These are phyloP conservation scores for Xerophyta viscosa DNA, from an alignment of 106 monocot genomes.

Conservation along the genomic window DNA sequence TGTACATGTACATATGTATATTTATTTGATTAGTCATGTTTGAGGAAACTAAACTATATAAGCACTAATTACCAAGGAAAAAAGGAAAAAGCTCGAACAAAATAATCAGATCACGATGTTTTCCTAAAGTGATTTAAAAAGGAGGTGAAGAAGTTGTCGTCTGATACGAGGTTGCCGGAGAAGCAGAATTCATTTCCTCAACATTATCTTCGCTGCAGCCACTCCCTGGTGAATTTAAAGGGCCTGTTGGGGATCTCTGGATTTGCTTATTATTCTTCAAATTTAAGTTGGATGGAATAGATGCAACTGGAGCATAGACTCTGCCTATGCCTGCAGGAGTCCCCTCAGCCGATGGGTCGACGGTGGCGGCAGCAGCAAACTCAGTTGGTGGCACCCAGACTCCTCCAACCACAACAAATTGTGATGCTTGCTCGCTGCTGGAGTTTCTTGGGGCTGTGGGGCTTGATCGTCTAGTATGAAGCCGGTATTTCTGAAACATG, in stretches of 20 bases:
- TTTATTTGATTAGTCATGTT: no score
- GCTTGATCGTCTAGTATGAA: conserved; percentile 19
- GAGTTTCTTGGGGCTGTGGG: not conserved
- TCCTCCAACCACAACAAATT: conserved; percentile 26
- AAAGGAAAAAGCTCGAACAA: no score
- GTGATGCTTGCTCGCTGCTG: conserved; percentile 5
- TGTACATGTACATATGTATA: no score
- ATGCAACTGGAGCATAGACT: conserved; percentile 19
- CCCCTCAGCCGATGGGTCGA: not conserved
- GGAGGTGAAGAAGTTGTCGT: conserved; percentile 11
- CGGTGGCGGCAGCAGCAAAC: conserved; percentile 11
- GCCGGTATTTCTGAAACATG: conserved; percentile 30
- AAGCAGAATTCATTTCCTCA: conserved; percentile 2
- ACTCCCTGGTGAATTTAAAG: not conserved
- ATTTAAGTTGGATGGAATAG: conserved; percentile 4
- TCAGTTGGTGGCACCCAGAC: conserved; percentile 31
- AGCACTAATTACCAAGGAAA: no score
- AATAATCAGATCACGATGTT: not conserved
- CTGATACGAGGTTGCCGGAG: conserved; percentile 6
- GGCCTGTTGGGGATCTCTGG: not conserved
- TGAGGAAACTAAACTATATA: no score
- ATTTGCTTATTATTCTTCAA: not conserved
- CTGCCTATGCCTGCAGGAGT: conserved; percentile 1
- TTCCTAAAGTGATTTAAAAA: not conserved
- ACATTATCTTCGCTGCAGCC: not conserved